Percentiles rank a stretch among this genome's conserved stretches.
These are phyloP conservation scores for Clonostachys sp. DNA, from an alignment of 2,329 filamentous ascomycete species.

Conservation along the genomic window DNA sequence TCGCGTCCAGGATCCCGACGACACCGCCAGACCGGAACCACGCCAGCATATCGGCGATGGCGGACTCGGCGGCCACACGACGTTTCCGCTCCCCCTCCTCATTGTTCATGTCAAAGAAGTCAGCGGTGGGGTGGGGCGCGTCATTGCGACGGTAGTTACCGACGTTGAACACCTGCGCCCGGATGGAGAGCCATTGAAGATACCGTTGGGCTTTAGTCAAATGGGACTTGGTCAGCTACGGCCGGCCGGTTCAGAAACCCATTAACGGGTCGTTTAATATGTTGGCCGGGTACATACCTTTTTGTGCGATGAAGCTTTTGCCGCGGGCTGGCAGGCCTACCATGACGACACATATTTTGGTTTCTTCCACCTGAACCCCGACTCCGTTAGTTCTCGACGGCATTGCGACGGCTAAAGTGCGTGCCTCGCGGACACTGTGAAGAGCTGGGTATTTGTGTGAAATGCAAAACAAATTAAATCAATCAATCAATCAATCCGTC, in stretches of 20 bases:
- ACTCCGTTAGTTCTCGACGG: conserved; percentile 49
- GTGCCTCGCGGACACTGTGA: no score
- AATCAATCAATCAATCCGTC: no score
- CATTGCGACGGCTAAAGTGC: not conserved
- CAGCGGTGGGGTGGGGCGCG: conserved; percentile 84
- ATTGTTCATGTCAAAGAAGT: conserved; percentile 93
- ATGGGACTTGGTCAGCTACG: conserved; percentile 5
- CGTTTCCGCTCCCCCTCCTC: conserved; percentile 85
- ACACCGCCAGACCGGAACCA: conserved; percentile 88
- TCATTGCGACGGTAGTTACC: conserved; percentile 89
- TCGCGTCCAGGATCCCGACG: conserved; percentile 93
- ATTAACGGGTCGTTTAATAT: no score
- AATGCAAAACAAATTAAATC: no score
- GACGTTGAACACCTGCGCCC: conserved; percentile 94
- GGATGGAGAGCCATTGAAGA: conserved; percentile 93
- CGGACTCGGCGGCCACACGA: conserved; percentile 83
- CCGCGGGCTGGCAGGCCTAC: conserved; percentile 92
- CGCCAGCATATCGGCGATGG: conserved; percentile 86
- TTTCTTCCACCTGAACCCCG: conserved; percentile 88
- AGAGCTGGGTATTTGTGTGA: no score
- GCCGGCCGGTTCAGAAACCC: not conserved
- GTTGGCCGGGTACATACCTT: conserved; percentile 56
- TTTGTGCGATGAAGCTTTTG: conserved; percentile 96
- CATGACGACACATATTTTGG: conserved; percentile 97
- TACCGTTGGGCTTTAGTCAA: conserved; percentile 74